These are phyloP conservation scores for Arctium lappa DNA, from an alignment of 129 eudicot species.

Conservation along the genomic window DNA sequence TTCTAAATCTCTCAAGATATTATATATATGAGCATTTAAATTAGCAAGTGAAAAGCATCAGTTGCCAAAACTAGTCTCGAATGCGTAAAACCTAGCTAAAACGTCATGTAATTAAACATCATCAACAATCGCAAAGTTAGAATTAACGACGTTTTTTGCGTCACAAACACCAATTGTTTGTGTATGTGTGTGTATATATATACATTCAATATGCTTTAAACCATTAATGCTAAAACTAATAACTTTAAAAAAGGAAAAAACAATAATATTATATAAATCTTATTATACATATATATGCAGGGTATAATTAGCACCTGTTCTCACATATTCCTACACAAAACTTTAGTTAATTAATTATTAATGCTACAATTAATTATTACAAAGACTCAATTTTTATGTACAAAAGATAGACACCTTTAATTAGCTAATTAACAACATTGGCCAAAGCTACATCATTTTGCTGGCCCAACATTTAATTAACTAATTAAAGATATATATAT, in stretches of 20 bases:
- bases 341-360: constrained; percentile 35
- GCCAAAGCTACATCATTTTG: constrained; percentile 63
- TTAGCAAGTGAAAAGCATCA: neutral
- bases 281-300: constrained; percentile 1
- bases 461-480: constrained; percentile 47
- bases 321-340: constrained; percentile 39
- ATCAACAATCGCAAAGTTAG: neutral
- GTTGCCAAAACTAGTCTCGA: neutral
- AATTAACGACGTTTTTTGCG: neutral
- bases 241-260: neutral
- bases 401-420: constrained; percentile 43
- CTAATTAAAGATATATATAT: constrained; percentile 26
- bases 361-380: constrained; percentile 43
- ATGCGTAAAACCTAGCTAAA: neutral
- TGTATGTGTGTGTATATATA: neutral
- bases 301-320: constrained; percentile 18
- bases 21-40: neutral
- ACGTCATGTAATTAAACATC: neutral
- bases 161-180: neutral
- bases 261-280: neutral
- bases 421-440: constrained; percentile 9
- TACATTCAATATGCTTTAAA: neutral
- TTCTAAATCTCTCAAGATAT: neutral
- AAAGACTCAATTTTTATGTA: constrained; percentile 32
- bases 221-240: constrained; percentile 1